Evolutionary conservation across 805 yeast species (phyloP).

Genomic region (Hanseniaspora guilliermondii): DNA sequence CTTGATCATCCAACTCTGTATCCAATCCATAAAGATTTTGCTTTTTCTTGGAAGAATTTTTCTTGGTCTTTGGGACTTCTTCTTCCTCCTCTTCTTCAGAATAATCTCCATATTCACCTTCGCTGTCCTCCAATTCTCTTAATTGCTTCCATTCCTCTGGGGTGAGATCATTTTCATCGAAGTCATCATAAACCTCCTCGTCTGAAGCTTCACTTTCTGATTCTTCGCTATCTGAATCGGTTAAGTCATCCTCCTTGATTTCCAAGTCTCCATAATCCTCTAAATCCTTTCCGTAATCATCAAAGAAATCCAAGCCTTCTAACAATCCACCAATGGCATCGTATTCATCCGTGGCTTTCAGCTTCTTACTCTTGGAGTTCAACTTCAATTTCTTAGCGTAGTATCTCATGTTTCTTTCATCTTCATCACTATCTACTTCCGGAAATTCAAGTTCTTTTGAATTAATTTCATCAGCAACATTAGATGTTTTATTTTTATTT

Average conservation of each 20-base stretch:
- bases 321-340: constrained; percentile 73
- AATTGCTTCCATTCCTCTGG: constrained; percentile 28
- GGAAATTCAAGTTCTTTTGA: constrained; percentile 34
- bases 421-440: constrained; percentile 33
- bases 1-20: constrained; percentile 19
- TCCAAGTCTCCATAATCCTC: constrained; percentile 26
- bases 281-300: constrained; percentile 26
- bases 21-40: constrained; percentile 72
- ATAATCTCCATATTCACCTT: constrained; percentile 21
- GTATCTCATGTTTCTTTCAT: constrained; percentile 67
- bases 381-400: constrained; percentile 74
- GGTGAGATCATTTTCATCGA: constrained; percentile 30
- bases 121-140: constrained; percentile 23
- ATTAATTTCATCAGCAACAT: constrained; percentile 15
- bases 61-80: constrained; percentile 11
- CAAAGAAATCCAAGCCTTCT: constrained; percentile 46
- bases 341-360: constrained; percentile 41
- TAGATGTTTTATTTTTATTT: constrained; percentile 16
- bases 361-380: constrained; percentile 41
- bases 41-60: constrained; percentile 22
- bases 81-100: constrained; percentile 20
- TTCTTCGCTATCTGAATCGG: constrained; percentile 20
- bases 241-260: constrained; percentile 9
- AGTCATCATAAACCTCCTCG: constrained; percentile 30
- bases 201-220: constrained; percentile 24